Conservation (phyloP, 2,329 filamentous ascomycete genomes). For the Penicillium griseofulvum region DNA sequence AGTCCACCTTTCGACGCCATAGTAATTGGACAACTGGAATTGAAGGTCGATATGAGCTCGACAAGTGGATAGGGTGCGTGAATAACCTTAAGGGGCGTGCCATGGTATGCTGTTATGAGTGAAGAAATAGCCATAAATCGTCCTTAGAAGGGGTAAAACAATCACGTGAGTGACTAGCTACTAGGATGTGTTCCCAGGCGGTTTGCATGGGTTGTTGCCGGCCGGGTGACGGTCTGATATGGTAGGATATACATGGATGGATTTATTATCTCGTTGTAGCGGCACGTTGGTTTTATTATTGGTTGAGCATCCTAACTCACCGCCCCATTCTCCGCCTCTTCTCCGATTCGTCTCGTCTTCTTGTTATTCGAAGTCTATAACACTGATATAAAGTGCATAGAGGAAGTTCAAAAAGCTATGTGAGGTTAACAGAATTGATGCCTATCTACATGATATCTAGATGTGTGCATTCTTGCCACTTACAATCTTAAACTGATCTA, state of each 20-base stretch:
- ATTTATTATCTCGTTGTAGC: neutral
- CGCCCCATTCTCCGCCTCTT: neutral
- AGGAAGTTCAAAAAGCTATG: neutral
- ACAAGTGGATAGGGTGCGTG: neutral
- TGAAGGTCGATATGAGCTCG: neutral
- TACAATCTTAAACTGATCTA: neutral
- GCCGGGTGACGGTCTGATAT: neutral
- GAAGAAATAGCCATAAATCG: neutral
- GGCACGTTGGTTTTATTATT: neutral
- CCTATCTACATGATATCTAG: no score
- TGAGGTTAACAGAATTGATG: neutral
- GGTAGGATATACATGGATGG: neutral
- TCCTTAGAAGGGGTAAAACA: neutral
- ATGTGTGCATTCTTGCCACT: neutral
- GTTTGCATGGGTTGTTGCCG: neutral
- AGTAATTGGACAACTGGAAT: neutral
- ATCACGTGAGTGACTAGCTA: neutral
- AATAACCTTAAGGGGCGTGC: neutral
- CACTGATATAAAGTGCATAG: neutral
- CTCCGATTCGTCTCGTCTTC: neutral
- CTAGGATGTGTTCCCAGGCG: neutral
- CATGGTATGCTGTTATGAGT: neutral
- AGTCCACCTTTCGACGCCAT: neutral
- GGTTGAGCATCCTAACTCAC: neutral
- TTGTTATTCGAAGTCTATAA: neutral